Percentiles rank a stretch among this genome's conserved stretches.
Evolutionary conservation across 208 protist genomes (phyloP).

Genomic region (Zelonia costaricensis): DNA sequence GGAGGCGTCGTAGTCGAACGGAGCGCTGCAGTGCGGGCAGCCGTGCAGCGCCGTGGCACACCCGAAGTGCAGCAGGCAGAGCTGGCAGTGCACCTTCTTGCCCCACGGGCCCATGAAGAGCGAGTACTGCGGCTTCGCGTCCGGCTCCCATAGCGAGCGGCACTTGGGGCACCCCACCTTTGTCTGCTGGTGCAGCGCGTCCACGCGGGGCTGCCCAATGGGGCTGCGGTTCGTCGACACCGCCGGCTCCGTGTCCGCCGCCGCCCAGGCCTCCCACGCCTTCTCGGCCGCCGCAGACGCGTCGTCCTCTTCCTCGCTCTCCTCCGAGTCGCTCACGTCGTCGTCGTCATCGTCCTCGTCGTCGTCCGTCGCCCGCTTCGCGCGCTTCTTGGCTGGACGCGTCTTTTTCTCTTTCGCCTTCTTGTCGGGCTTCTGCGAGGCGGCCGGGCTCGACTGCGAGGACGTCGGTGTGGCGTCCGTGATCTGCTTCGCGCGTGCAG

Average conservation of each 20-base stretch:
- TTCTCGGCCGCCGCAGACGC: constrained; percentile 22
- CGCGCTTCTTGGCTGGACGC: constrained; percentile 11
- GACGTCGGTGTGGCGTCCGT: constrained; percentile 1
- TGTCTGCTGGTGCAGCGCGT: constrained; percentile 51
- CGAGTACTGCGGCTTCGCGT: constrained; percentile 78
- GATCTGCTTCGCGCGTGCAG: background rate
- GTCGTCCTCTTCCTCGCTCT: constrained; percentile 26
- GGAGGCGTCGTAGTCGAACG: constrained; percentile 79
- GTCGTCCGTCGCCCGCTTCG: constrained; percentile 16
- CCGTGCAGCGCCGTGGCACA: constrained; percentile 74
- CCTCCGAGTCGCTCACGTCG: constrained; percentile 32
- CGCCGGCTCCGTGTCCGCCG: constrained; percentile 31
- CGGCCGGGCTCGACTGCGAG: background rate
- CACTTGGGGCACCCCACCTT: constrained; percentile 77
- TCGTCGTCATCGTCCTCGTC: constrained; percentile 15
- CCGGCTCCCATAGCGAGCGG: constrained; percentile 67
- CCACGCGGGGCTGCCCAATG: constrained; percentile 53
- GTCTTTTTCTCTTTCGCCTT: constrained; percentile 6
- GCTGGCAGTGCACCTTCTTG: constrained; percentile 84
- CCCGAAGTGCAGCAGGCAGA: constrained; percentile 82
- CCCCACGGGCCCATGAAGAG: constrained; percentile 87
- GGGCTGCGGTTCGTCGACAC: constrained; percentile 79
- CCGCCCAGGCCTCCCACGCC: constrained; percentile 25
- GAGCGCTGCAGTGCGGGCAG: constrained; percentile 73
- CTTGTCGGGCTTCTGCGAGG: constrained; percentile 1